phyloP scores from a whole-genome alignment of 2,329 filamentous ascomycete species.

The Pseudogymnoascus sp. region DNA sequence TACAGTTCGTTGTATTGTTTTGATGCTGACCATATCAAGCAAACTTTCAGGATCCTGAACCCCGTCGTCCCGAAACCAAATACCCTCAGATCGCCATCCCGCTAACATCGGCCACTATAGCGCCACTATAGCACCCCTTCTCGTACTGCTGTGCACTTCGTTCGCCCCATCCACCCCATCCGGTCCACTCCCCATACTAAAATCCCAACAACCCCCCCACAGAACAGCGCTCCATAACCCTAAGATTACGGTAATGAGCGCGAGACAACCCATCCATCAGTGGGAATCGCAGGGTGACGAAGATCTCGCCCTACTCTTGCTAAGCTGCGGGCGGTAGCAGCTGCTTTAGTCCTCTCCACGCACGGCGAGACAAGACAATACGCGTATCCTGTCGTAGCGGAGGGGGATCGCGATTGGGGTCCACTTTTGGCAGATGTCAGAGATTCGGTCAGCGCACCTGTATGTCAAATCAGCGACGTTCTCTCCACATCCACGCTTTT shows the following conservation, averaged over 20 bases:
- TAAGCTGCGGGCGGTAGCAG: background rate
- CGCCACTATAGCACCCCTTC: background rate
- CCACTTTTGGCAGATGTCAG: conserved; percentile 6
- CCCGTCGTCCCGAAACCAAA: background rate
- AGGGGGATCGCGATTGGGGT: background rate
- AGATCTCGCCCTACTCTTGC: background rate
- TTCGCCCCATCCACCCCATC: background rate
- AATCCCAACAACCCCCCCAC: background rate
- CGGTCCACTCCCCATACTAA: background rate
- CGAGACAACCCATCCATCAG: background rate
- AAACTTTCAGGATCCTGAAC: background rate
- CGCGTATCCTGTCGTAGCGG: background rate
- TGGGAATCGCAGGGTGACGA: background rate
- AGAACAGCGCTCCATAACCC: background rate
- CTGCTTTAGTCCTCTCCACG: background rate
- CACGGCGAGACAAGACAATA: background rate
- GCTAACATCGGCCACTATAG: background rate
- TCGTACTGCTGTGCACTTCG: background rate
- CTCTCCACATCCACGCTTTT: background rate
- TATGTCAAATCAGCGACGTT: background rate
- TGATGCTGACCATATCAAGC: background rate
- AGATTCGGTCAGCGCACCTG: background rate
- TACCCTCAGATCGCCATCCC: conserved; percentile 2
- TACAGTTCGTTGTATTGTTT: background rate
- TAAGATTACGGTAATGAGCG: background rate